Conservation (phyloP, 768 basidiomycete genomes). For the Podaxis sp. region DNA sequence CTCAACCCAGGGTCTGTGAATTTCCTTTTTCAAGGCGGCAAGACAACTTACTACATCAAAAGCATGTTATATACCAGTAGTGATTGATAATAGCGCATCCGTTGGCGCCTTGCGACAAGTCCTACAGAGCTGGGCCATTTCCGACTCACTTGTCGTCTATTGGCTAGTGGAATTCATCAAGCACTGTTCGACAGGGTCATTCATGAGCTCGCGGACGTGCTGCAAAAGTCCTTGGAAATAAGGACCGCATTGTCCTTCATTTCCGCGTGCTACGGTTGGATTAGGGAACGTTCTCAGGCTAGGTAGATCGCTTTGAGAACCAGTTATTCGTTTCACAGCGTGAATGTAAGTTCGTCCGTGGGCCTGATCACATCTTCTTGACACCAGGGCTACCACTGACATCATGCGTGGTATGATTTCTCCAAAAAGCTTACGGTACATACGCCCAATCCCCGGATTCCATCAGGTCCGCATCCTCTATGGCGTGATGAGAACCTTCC, state of each 20-base stretch:
- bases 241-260: neutral
- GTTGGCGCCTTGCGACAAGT: neutral
- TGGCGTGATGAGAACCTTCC: neutral
- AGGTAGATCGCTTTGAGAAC: neutral
- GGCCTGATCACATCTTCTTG: neutral
- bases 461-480: neutral
- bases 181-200: neutral
- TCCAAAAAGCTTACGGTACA: slow-evolving; percentile 2
- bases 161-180: neutral
- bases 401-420: slow-evolving; percentile 2
- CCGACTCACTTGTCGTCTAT: neutral
- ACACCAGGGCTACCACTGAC: neutral
- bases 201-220: neutral
- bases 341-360: neutral
- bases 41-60: neutral
- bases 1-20: neutral
- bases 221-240: slow-evolving; percentile 6
- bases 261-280: neutral
- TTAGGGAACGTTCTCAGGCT: neutral
- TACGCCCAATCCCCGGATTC: slow-evolving; percentile 5
- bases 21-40: neutral
- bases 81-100: neutral
- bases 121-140: neutral
- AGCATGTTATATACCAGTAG: neutral
- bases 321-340: neutral